phyloP scores from a whole-genome alignment of 2,329 filamentous ascomycete genomes.

The Camillea tinctor region DNA sequence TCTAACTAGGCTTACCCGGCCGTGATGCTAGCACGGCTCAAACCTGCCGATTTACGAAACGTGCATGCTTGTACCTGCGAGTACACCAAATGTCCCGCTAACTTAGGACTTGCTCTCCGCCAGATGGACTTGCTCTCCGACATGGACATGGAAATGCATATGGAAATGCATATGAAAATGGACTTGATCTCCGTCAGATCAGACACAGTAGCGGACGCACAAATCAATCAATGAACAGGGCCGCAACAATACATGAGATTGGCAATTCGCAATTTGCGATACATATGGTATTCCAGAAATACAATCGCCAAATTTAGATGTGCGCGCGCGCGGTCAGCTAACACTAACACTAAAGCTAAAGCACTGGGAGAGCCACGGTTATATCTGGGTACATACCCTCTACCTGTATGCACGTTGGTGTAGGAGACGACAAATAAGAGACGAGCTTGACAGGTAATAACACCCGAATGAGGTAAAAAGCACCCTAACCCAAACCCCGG shows the following conservation, averaged over 20 bases:
- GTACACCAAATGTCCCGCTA: neutral
- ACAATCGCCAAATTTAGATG: neutral
- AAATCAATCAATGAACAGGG: neutral
- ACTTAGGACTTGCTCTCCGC: neutral
- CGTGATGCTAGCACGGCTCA: neutral
- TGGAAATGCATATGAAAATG: too few relatives aligned
- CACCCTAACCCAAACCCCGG: neutral
- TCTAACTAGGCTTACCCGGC: neutral
- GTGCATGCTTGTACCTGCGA: neutral
- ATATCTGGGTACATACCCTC: neutral
- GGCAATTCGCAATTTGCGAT: too few relatives aligned
- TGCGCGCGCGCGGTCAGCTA: neutral
- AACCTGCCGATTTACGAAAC: neutral
- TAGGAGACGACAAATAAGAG: neutral
- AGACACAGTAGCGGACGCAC: neutral
- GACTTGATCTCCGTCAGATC: neutral
- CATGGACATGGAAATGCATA: too few relatives aligned
- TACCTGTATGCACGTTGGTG: neutral
- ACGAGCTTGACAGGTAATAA: neutral
- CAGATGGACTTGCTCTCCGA: too few relatives aligned
- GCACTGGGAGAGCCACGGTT: neutral
- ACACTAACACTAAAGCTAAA: neutral
- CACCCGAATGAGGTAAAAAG: neutral
- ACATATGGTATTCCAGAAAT: neutral
- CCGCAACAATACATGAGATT: neutral